These are phyloP conservation scores for Exophiala alcalophila DNA, from an alignment of 2,329 filamentous ascomycete species.

Conservation along the genomic window DNA sequence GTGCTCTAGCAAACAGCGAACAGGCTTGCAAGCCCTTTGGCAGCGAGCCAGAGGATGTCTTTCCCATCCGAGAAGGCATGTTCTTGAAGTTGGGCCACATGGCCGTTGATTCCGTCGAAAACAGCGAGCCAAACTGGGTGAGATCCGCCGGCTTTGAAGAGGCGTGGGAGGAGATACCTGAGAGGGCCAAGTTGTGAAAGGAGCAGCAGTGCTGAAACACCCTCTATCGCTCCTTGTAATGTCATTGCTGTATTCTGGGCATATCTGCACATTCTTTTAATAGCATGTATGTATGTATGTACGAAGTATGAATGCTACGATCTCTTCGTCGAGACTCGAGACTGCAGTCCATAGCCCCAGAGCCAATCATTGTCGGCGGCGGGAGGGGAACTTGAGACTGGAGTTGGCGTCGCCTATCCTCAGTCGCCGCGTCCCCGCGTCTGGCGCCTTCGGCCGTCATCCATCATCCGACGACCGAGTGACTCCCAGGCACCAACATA, in stretches of 20 bases:
- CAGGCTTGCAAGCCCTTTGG: slow-evolving; percentile 44
- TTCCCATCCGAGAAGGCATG: slow-evolving; percentile 40
- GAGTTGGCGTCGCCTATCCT: too few relatives aligned
- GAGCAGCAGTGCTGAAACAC: too few relatives aligned
- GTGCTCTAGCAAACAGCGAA: slow-evolving; percentile 66
- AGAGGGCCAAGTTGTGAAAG: slow-evolving; percentile 25
- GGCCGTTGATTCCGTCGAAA: slow-evolving; percentile 37
- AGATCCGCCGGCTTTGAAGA: slow-evolving; percentile 42
- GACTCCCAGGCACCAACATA: slow-evolving; percentile 14
- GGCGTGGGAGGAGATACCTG: slow-evolving; percentile 38
- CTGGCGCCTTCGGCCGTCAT: background rate
- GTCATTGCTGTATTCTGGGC: background rate
- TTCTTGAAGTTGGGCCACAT: slow-evolving; percentile 48
- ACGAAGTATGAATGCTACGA: background rate
- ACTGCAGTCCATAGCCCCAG: background rate
- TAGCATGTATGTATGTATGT: too few relatives aligned
- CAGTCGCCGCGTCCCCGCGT: background rate
- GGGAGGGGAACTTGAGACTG: background rate
- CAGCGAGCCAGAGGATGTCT: slow-evolving; percentile 31
- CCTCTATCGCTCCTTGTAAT: too few relatives aligned
- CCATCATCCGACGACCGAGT: too few relatives aligned
- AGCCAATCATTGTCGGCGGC: background rate
- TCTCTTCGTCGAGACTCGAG: too few relatives aligned
- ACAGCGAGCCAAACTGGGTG: slow-evolving; percentile 35
- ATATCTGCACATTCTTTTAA: slow-evolving; percentile 3